Conservation (phyloP, 257 asterid species). For the Mentha longifolia region DNA sequence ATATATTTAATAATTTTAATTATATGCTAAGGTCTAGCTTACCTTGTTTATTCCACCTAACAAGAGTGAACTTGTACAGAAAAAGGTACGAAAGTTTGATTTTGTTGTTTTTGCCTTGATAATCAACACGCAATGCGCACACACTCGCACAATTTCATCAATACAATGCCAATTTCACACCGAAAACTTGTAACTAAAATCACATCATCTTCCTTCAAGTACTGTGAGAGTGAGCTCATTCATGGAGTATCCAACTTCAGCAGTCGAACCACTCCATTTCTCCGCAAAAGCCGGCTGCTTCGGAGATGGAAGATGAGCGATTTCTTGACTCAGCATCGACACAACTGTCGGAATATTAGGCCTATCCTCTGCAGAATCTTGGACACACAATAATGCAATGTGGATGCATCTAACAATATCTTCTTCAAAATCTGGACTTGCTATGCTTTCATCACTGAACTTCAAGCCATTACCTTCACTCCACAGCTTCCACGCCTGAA, state of each 20-base stretch:
- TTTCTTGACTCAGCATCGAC: conserved; percentile 6
- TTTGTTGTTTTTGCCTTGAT: no score
- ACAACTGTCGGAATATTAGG: background rate
- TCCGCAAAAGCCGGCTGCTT: background rate
- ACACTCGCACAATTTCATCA: no score
- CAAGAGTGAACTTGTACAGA: no score
- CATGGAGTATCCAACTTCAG: background rate
- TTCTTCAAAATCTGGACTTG: background rate
- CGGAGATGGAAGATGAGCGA: background rate
- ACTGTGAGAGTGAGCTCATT: background rate
- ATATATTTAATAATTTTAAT: no score
- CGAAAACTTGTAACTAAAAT: no score
- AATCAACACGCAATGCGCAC: no score
- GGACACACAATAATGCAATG: conserved; percentile 2
- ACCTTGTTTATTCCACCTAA: no score
- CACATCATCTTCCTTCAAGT: background rate
- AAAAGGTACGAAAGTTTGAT: no score
- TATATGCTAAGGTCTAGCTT: no score
- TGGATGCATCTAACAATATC: conserved; percentile 7
- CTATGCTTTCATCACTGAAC: conserved; percentile 11
- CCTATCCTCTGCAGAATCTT: conserved; percentile 2
- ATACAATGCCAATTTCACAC: no score
- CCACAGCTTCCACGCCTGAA: conserved; percentile 17
- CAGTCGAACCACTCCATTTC: background rate
- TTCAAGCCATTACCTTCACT: background rate